Percentiles rank a stretch among this genome's conserved stretches.
Conservation (phyloP, 345 rosid genomes). For the Noccaea bulbosa region DNA sequence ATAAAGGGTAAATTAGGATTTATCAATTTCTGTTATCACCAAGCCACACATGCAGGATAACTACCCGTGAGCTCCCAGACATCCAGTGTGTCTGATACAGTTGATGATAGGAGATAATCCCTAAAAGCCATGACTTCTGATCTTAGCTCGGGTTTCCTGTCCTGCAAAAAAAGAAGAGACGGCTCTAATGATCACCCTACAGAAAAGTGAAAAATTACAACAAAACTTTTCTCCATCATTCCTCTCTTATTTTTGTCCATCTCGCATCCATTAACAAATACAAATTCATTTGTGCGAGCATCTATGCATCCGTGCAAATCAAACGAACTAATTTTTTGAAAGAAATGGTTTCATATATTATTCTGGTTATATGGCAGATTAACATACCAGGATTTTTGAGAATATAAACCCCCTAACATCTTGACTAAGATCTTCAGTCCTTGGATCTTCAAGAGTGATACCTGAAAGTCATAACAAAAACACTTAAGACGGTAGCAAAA, state of each 20-base stretch:
- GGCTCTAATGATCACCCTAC: constrained; percentile 28
- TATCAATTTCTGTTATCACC: not conserved
- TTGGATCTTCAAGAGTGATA: constrained; percentile 93
- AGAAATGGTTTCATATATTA: constrained; percentile 21
- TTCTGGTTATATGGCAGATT: constrained; percentile 10
- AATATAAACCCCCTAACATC: constrained; percentile 99
- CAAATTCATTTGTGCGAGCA: not conserved
- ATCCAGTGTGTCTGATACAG: constrained; percentile 91
- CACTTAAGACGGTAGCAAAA: constrained; percentile 9
- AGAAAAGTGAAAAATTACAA: constrained; percentile 24
- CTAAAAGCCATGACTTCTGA: constrained; percentile 93
- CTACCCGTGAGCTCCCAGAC: constrained; percentile 99
- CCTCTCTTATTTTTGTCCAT: constrained; percentile 13
- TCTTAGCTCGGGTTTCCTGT: constrained; percentile 85
- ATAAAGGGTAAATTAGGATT: constrained; percentile 38
- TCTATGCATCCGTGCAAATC: constrained; percentile 26
- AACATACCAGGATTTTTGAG: constrained; percentile 89
- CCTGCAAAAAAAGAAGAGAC: constrained; percentile 54
- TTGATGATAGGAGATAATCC: constrained; percentile 86
- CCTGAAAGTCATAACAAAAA: constrained; percentile 63
- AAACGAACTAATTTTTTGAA: not conserved
- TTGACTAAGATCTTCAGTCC: constrained; percentile 98
- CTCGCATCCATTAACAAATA: constrained; percentile 23
- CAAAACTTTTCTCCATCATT: not conserved
- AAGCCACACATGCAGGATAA: constrained; percentile 31